Conservation (phyloP, 306 rosid genomes). For the Glycine latifolia region DNA sequence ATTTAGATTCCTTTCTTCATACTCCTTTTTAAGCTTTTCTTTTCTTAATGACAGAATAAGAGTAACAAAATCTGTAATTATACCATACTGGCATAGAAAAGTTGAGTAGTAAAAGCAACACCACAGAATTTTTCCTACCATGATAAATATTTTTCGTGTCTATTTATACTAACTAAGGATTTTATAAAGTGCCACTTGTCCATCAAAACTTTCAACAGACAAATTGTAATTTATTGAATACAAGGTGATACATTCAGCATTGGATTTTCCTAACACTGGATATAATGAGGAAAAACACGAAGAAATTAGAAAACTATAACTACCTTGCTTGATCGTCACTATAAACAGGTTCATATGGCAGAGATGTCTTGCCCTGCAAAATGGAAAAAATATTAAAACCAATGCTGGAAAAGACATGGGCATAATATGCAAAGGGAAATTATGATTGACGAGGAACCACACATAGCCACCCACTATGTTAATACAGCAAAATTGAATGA, state of each 20-base stretch:
- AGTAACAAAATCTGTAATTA: neutral
- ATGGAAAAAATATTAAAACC: conserved; percentile 27
- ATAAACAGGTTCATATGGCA: conserved; percentile 57
- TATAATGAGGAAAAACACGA: conserved; percentile 6
- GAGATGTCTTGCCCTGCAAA: conserved; percentile 56
- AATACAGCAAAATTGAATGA: conserved; percentile 11
- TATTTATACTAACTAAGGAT: neutral
- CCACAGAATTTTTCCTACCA: neutral
- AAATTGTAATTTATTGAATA: conserved; percentile 12
- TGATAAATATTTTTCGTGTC: neutral
- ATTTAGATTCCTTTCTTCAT: neutral
- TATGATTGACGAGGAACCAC: neutral
- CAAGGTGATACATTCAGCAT: conserved; percentile 7
- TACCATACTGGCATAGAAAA: neutral
- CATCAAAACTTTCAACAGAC: conserved; percentile 20
- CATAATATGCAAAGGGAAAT: conserved; percentile 28
- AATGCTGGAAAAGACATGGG: neutral
- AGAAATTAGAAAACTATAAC: conserved; percentile 28
- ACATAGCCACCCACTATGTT: conserved; percentile 15
- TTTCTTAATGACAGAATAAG: neutral
- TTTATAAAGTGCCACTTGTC: neutral
- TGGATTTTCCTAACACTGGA: conserved; percentile 3
- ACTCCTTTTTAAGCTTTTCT: neutral
- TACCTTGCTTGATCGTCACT: conserved; percentile 60
- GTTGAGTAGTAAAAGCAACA: neutral